Percentiles rank a stretch among this genome's conserved stretches.
phyloP scores from a whole-genome alignment of 208 protist species.

The Trypanosoma scelopori region DNA sequence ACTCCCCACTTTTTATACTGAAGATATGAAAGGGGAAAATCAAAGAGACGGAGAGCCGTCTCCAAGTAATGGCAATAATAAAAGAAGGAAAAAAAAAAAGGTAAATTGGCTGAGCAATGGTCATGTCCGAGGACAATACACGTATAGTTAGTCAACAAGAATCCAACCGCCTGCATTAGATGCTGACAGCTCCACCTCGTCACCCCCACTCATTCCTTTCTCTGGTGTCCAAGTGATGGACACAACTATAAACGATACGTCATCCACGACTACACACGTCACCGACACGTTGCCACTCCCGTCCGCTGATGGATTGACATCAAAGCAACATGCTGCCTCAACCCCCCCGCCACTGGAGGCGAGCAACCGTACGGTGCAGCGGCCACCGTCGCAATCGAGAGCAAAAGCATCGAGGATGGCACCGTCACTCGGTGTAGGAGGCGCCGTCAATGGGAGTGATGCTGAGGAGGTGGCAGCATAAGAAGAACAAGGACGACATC shows the following conservation, averaged over 20 bases:
- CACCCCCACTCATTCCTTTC: neutral
- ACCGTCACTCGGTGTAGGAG: neutral
- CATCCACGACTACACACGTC: conserved; percentile 6
- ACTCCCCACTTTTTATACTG: too few relatives aligned
- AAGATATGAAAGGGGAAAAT: too few relatives aligned
- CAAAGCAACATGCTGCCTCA: conserved; percentile 2
- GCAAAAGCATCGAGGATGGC: conserved; percentile 9
- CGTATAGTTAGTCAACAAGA: neutral
- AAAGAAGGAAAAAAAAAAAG: neutral
- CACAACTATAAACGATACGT: conserved; percentile 10
- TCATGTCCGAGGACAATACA: too few relatives aligned
- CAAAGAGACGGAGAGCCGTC: too few relatives aligned
- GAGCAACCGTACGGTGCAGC: conserved; percentile 7
- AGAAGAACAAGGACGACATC: neutral
- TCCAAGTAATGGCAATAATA: too few relatives aligned
- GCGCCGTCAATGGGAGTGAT: neutral
- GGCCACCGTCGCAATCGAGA: conserved; percentile 12
- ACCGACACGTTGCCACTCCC: conserved; percentile 4
- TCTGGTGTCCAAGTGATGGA: conserved; percentile 14
- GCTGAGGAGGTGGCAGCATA: neutral
- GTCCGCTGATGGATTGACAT: neutral
- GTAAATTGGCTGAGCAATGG: neutral
- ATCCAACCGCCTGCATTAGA: neutral
- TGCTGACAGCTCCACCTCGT: neutral
- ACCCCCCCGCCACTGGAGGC: neutral